These are phyloP conservation scores for Ogataea paraovalis DNA, from an alignment of 805 yeast genomes.

Conservation along the genomic window DNA sequence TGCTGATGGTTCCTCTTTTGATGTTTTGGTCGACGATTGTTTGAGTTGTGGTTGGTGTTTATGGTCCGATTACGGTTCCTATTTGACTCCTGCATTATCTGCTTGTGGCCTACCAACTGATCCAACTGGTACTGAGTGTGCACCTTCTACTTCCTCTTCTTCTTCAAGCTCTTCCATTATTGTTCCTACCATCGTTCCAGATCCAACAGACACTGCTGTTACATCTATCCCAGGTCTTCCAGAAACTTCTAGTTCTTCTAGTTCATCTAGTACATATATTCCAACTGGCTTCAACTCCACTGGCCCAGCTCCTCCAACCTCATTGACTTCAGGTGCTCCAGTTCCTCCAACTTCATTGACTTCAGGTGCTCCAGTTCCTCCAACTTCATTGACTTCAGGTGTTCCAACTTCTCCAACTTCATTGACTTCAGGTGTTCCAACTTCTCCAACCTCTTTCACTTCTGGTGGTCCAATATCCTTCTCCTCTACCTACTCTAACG, in stretches of 20 bases:
- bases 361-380: too few relatives aligned
- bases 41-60: conserved; percentile 40
- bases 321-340: not conserved
- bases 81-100: conserved; percentile 28
- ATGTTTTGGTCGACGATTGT: conserved; percentile 29
- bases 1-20: conserved; percentile 25
- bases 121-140: conserved; percentile 33
- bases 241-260: not conserved
- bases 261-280: too few relatives aligned
- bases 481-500: not conserved
- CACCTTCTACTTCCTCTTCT: conserved; percentile 8
- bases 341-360: not conserved
- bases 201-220: too few relatives aligned
- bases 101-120: conserved; percentile 29
- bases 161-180: not conserved
- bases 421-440: not conserved
- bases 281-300: too few relatives aligned
- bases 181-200: too few relatives aligned
- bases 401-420: not conserved
- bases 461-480: not conserved
- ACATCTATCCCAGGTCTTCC: not conserved
- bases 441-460: not conserved
- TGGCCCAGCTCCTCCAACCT: too few relatives aligned
- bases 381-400: too few relatives aligned
- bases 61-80: conserved; percentile 35